These are phyloP conservation scores for Venturiaceae sp. DNA, from an alignment of 2,329 filamentous ascomycete species.

Conservation along the genomic window DNA sequence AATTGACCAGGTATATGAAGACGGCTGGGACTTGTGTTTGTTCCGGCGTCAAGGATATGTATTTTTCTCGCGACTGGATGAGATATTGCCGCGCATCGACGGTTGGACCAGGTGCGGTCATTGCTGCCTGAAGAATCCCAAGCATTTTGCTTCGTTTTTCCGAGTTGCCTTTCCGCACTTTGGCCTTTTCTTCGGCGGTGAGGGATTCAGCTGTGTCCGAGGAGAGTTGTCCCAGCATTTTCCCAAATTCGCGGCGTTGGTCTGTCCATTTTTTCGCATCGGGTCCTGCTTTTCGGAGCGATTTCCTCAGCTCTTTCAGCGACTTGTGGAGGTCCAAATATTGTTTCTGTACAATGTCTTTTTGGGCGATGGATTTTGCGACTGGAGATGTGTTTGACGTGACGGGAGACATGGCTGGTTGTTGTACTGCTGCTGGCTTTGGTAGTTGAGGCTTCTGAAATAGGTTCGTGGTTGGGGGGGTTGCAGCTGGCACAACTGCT, in stretches of 20 bases:
- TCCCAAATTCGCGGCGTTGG: slow-evolving; percentile 61
- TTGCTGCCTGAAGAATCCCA: slow-evolving; percentile 36
- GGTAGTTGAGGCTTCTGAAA: not conserved
- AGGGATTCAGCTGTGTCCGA: slow-evolving; percentile 34
- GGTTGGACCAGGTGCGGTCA: slow-evolving; percentile 12
- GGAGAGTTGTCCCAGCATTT: slow-evolving; percentile 64
- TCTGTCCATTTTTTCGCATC: slow-evolving; percentile 53
- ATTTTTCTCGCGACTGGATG: slow-evolving; percentile 4
- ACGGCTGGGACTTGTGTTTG: slow-evolving; percentile 50
- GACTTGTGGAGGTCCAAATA: slow-evolving; percentile 54
- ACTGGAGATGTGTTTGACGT: not conserved
- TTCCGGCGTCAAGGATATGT: slow-evolving; percentile 16
- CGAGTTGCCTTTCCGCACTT: not conserved
- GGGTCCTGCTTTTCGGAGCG: slow-evolving; percentile 46
- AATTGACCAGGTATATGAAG: slow-evolving; percentile 67
- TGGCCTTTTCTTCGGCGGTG: slow-evolving; percentile 23
- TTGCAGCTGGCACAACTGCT: not conserved
- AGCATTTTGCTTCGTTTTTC: slow-evolving; percentile 32
- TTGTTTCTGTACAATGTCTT: slow-evolving; percentile 33
- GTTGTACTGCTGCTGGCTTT: not conserved
- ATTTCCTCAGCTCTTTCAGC: slow-evolving; percentile 51
- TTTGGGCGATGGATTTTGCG: slow-evolving; percentile 14
- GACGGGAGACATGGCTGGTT: not conserved
- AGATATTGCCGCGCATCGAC: slow-evolving; percentile 15
- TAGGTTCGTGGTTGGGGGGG: not conserved